Evolutionary conservation across 768 basidiomycete genomes (phyloP).

Genomic region (Asterophora parasitica): DNA sequence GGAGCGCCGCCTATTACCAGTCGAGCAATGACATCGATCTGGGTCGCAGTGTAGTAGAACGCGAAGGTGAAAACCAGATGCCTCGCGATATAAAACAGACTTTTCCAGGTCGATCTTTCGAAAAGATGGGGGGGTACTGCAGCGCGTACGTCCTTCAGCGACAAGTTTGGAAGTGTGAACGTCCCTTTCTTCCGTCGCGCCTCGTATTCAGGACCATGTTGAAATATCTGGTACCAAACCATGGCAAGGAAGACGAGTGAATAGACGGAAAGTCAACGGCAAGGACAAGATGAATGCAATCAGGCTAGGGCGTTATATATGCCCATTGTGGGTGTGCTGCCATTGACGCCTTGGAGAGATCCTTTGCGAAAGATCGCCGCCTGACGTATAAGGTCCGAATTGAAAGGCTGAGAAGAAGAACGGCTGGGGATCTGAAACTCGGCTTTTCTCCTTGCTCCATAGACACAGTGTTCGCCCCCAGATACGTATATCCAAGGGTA

Average conservation of each 20-base stretch:
- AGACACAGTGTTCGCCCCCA: neutral
- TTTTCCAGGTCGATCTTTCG: conserved; percentile 37
- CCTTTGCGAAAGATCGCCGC: conserved; percentile 11
- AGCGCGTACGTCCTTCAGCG: conserved; percentile 39
- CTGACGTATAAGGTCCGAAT: conserved; percentile 15
- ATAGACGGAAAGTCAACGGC: neutral
- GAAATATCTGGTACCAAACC: conserved; percentile 39
- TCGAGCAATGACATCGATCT: conserved; percentile 23
- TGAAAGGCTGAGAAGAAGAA: conserved; percentile 9
- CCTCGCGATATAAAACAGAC: conserved; percentile 37
- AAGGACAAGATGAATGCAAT: neutral
- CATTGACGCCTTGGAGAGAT: conserved; percentile 15
- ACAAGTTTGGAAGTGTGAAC: conserved; percentile 39
- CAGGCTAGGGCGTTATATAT: conserved; percentile 9
- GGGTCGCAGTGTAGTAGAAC: conserved; percentile 36
- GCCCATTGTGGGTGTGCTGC: conserved; percentile 8
- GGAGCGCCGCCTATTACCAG: conserved; percentile 1
- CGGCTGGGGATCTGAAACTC: conserved; percentile 10
- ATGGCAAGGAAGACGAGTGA: conserved; percentile 17
- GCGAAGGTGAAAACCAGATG: conserved; percentile 35
- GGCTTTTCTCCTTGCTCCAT: conserved; percentile 10
- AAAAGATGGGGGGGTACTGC: conserved; percentile 47
- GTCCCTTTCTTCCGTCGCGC: conserved; percentile 32
- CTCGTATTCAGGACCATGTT: conserved; percentile 47
- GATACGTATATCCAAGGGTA: too few relatives aligned